Evolutionary conservation across 2,329 filamentous ascomycete species (phyloP).

Genomic region (Trichoderma arundinaceum): DNA sequence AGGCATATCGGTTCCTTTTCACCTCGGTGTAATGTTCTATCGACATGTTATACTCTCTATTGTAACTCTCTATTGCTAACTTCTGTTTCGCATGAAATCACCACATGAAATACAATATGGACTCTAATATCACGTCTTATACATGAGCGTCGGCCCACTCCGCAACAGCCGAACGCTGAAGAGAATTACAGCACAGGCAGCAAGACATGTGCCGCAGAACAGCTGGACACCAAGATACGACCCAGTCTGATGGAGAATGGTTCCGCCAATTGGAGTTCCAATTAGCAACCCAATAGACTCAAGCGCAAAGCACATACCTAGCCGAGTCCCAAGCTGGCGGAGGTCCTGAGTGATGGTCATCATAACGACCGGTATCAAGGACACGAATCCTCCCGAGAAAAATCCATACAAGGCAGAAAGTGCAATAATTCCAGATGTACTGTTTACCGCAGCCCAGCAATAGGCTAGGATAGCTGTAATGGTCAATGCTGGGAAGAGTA

Average conservation of each 20-base stretch:
- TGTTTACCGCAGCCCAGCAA: neutral
- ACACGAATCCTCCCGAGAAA: neutral
- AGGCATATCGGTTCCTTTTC: too few species aligned
- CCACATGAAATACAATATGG: too few species aligned
- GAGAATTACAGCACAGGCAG: too few species aligned
- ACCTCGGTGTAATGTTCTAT: too few species aligned
- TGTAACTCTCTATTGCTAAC: too few species aligned
- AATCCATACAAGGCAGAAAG: constrained; percentile 1
- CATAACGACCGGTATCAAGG: neutral
- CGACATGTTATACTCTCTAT: too few species aligned
- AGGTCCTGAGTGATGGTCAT: neutral
- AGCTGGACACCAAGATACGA: constrained; percentile 1
- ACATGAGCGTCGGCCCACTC: too few species aligned
- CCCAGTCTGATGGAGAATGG: neutral
- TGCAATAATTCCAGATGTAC: neutral
- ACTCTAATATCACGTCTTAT: too few species aligned
- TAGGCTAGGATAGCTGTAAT: neutral
- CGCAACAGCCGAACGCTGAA: too few species aligned
- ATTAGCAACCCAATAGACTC: neutral
- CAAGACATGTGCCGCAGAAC: constrained; percentile 1
- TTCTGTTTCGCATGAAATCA: too few species aligned
- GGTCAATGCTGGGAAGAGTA: constrained; percentile 14
- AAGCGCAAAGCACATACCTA: constrained; percentile 6
- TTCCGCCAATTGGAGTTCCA: neutral
- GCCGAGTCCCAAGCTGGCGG: neutral